phyloP scores from a whole-genome alignment of 257 asterid species.

The Jacaranda copaia region DNA sequence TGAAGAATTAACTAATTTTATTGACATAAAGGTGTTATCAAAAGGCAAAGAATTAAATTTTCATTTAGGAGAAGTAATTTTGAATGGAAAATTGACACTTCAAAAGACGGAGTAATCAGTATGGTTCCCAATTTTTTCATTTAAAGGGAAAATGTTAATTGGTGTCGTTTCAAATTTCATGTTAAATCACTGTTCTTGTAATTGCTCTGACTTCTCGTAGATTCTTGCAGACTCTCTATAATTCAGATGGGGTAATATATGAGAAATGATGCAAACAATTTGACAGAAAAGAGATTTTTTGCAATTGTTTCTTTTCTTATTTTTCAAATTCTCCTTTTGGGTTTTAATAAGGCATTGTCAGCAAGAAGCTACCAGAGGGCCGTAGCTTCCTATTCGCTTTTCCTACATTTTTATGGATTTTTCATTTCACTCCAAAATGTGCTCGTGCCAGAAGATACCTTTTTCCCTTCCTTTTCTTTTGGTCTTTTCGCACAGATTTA shows the following conservation, averaged over 20 bases:
- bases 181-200: not conserved
- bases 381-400: not conserved
- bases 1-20: not conserved
- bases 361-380: slow-evolving; percentile 23
- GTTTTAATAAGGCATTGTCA: not conserved
- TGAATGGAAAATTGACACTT: not conserved
- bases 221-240: not conserved
- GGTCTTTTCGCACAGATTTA: not conserved
- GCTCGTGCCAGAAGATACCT: not conserved
- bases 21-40: not conserved
- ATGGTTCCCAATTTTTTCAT: not conserved
- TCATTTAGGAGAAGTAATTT: not conserved
- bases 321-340: not conserved
- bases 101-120: slow-evolving; percentile 5
- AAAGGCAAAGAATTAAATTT: slow-evolving; percentile 12
- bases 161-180: slow-evolving; percentile 5
- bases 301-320: not conserved
- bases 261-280: not conserved
- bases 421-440: slow-evolving; percentile 6
- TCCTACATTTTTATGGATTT: not conserved
- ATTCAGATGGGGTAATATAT: not conserved
- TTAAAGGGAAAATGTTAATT: not conserved
- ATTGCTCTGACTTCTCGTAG: not conserved
- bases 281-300: not conserved
- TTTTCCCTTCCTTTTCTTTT: not conserved